These are phyloP conservation scores for Xerocomus brunneocitrinus DNA, from an alignment of 768 basidiomycete species.

Conservation along the genomic window DNA sequence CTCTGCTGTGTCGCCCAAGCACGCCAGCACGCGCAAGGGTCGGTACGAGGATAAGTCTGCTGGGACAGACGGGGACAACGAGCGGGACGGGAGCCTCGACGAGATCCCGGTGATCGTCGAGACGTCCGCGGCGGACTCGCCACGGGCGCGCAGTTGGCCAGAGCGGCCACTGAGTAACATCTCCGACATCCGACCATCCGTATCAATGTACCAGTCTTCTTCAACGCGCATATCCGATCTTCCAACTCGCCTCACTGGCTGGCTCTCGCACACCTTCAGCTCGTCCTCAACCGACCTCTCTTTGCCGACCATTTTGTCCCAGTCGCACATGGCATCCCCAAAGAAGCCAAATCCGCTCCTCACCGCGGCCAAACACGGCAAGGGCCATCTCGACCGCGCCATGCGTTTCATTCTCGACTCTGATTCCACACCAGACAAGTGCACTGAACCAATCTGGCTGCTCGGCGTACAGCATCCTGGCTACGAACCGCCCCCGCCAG, in stretches of 20 bases:
- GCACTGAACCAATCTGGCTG: constrained; percentile 81
- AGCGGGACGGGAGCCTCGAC: constrained; percentile 32
- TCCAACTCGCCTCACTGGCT: constrained; percentile 71
- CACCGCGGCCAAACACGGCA: constrained; percentile 67
- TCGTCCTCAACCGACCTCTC: constrained; percentile 69
- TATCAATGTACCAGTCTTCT: constrained; percentile 46
- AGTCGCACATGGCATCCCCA: constrained; percentile 39
- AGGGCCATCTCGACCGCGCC: constrained; percentile 75
- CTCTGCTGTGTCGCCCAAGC: constrained; percentile 27
- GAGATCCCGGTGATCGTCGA: constrained; percentile 68
- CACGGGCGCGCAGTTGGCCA: constrained; percentile 51
- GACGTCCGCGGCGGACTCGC: constrained; percentile 33
- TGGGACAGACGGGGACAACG: constrained; percentile 28
- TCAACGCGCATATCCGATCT: constrained; percentile 58
- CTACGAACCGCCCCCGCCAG: constrained; percentile 45
- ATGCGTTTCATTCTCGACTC: constrained; percentile 88
- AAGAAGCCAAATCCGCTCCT: constrained; percentile 53
- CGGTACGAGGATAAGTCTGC: constrained; percentile 32
- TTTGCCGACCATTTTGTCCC: constrained; percentile 55
- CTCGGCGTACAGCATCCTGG: constrained; percentile 80
- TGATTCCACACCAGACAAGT: constrained; percentile 82
- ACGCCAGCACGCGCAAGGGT: constrained; percentile 25
- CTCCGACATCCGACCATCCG: constrained; percentile 39
- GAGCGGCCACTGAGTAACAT: constrained; percentile 50
- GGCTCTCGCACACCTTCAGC: constrained; percentile 77